Evolutionary conservation across 1,284 basidiomycete genomes (phyloP), one percentile per base, ranked within the genome.

Genomic region (Fomitopsis schrenkii): DNA sequence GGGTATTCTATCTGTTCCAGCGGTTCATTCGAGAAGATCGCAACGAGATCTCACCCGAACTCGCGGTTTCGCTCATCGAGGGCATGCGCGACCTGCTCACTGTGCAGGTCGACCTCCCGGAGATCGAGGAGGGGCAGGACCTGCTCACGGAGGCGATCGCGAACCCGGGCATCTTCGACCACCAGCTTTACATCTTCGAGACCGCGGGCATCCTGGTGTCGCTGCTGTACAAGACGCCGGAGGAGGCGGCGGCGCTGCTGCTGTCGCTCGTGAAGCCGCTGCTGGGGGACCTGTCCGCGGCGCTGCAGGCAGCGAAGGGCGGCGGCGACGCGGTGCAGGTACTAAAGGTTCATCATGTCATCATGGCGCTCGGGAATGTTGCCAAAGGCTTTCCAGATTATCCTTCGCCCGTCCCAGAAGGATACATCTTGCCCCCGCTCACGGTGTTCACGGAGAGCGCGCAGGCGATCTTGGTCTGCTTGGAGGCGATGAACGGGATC

Each of bases 381-480:
- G 93, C 95, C 54, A 98, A 98, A 77, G 98, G 98, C 8, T 99
- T 99, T 78, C 97, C 97, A 0, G 91, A 94, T 71, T 91, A 88
- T 68, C 90, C 90, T 35, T 86, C 84, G 36, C 82, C 84, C 10
- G 78, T 89, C 4, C 85, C 90, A 0, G 79, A 82, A 67, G 83
- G 81, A 46, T 88, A 89, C 66, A 82, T 87, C n/a, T 77, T 87
- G 22, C 91, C 94, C 3, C 88, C 90, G 0, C 76, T 95, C 60
- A 84, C 88, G 59, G 87, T 97, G 14, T 97, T 99, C 78, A 85
- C 87, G 66, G 85, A 93, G 71, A 87, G 95, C 68, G 94, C 94
- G 0, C 94, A 97, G 73, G 91, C 91, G 2, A 92, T 99, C 60
- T 77, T 99, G 56, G 86, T 94, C 52, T 94, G 90, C 45, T 77